Evolutionary conservation across 2,329 filamentous ascomycete species (phyloP), one percentile per base, ranked within the genome.

Genomic region (Diaporthe vaccinii): DNA sequence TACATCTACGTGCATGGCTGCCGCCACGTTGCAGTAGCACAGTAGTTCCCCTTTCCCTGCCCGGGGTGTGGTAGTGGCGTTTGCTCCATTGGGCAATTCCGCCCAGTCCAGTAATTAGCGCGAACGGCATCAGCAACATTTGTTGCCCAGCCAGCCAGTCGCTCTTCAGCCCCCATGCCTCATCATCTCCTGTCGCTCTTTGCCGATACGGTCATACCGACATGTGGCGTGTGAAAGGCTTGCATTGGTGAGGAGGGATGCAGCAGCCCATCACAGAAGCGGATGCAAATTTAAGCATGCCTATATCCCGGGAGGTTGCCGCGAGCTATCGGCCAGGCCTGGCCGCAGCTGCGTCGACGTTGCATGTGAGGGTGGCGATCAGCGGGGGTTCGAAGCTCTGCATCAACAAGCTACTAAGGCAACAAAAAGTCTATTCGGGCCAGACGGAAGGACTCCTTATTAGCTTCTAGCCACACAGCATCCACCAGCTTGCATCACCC

Each of bases 391-490:
- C 22, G 2, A 69, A 31, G 65, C n/a, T 46, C 34, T 69, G 46
- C 44, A 41, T 28, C 46, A 53, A 39, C 31, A 53, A 34, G 31
- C 31, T 53, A 53, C 46, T 3, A 25, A 25, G 31, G 22, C 36
- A n/a, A 15, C 9, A 41, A 69, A 69, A 69, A 69, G 22, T 69
- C 34, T 69, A 55, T 41, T 69, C 55, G 34, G 34, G 44, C 65
- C 65, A 69, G 34, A 55, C 49, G 65, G 46, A 41, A 41, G 46
- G 34, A 39, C 65, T 55, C 65, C 65, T 53, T n/a, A 10, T 15
- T 17, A 49, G 25, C 46, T 20, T 6, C 34, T 51, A 31, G 46
- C 62, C 34, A 41, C 22, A 25, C n/a, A 31, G 22, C 14, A 44
- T 17, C 25, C 20, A 25, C 25, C 22, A 53, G 46, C 49, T 51